These are phyloP conservation scores for Fallopia convolvulus DNA, from an alignment of 148 eudicot genomes.

Conservation along the genomic window DNA sequence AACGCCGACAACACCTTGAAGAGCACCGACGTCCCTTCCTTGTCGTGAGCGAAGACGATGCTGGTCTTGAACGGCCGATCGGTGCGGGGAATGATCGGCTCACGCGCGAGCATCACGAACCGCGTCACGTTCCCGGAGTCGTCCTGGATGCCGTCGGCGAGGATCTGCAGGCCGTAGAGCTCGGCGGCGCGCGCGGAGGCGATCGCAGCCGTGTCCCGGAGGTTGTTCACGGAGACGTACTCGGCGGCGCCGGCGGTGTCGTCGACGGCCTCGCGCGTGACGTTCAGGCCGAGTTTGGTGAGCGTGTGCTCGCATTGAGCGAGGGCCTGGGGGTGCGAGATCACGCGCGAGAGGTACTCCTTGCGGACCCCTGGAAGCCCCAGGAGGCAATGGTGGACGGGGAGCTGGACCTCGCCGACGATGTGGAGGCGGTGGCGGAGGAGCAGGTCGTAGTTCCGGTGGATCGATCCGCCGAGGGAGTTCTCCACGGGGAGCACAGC, in stretches of 20 bases:
- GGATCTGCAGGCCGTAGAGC: constrained; percentile 64
- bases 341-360: constrained; percentile 62
- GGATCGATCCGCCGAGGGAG: constrained; percentile 64
- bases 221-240: constrained; percentile 45
- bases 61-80: constrained; percentile 95
- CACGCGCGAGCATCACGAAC: constrained; percentile 90
- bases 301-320: constrained; percentile 84
- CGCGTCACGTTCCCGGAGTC: constrained; percentile 84
- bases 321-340: constrained; percentile 77
- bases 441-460: constrained; percentile 58
- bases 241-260: constrained; percentile 95
- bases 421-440: constrained; percentile 62
- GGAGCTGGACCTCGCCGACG: constrained; percentile 84
- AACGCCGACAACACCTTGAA: constrained; percentile 98
- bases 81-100: constrained; percentile 79
- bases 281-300: constrained; percentile 59
- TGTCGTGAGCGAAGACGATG: constrained; percentile 88
- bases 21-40: constrained; percentile 68
- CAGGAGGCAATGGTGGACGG: constrained; percentile 82
- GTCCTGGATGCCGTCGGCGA: constrained; percentile 88
- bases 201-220: constrained; percentile 83
- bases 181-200: constrained; percentile 82
- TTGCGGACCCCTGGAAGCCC: constrained; percentile 68
- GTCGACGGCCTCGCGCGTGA: constrained; percentile 76
- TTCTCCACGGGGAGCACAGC: constrained; percentile 67